Base-by-base conservation (phyloP, 2,329 filamentous ascomycete genomes). In the Pezicula rhizophila region DNA sequence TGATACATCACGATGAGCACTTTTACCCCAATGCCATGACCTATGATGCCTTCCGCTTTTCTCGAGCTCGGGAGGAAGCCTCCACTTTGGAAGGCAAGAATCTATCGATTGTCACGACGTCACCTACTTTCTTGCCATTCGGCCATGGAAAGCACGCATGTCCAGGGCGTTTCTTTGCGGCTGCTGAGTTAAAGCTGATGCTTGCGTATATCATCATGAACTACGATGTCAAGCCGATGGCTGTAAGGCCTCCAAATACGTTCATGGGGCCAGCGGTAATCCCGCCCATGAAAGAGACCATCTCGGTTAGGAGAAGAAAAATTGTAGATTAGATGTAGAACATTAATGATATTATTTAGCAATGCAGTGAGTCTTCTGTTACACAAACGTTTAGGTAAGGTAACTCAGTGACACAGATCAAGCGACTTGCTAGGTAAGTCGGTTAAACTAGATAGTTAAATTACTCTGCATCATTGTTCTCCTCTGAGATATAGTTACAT, bases 181-280 rank as follows among this genome's bases (percentile, higher is more conserved):
- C 57, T 3, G 53, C 56, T 15, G 56, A 60, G 35, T 25, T 60
- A 15, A 60, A 60, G 44, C 47, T 59, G 2, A 52, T 60, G n/a
- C 46, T 60, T 7, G 58, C 57, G 2, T 59, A 60, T 41, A 51
- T 60, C 25, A 52, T 55, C 2, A 42, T 50, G 2, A 56, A 59
- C 34, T 60, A 60, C 44, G 53, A 60, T 10, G 54, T 60, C 17
- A 48, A 57, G 40, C 43, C 49, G 5, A 37, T 54, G 5, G 26
- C 39, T 4, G 17, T n/a, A 3, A 39, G 55, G 11, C 53, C 55
- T 2, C 34, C 44, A 7, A 56, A 54, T 41, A 11, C 14, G 14
- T 45, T 43, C 28, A 47, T 56, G 6, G 53, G 46, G 8, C 47
- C 39, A n/a, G 35, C 46, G 8, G 49, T 55, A 18, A 11, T 57